Percentiles rank a stretch among this genome's conserved stretches.
Conservation (phyloP, 108 stramenopile genomes). For the Conticribra weissflogii region DNA sequence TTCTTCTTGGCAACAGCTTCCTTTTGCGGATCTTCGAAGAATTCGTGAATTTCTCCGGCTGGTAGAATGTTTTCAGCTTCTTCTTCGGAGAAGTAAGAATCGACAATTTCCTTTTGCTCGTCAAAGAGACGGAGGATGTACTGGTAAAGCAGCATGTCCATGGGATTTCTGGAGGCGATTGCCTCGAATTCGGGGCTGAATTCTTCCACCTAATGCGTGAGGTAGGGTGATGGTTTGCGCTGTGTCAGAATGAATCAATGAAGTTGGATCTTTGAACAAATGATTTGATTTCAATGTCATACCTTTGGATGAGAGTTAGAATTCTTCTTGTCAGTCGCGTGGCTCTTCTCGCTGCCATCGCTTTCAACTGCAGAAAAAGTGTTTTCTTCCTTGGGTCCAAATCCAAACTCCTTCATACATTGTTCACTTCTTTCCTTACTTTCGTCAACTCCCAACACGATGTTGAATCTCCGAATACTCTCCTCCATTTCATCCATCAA, state of each 20-base stretch:
- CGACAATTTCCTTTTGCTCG: conserved; percentile 43
- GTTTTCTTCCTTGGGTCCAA: conserved; percentile 17
- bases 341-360: conserved; percentile 11
- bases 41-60: conserved; percentile 4
- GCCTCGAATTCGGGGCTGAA: conserved; percentile 36
- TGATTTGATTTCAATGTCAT: conserved; percentile 2
- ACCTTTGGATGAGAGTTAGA: conserved; percentile 52
- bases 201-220: conserved; percentile 22
- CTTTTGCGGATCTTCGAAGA: background rate
- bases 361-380: background rate
- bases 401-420: conserved; percentile 36
- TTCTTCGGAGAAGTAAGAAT: conserved; percentile 26
- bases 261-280: background rate
- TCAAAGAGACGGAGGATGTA: conserved; percentile 37
- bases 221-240: background rate
- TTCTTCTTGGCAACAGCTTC: background rate
- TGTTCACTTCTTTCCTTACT: conserved; percentile 16
- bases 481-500: conserved; percentile 48
- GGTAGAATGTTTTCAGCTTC: conserved; percentile 1
- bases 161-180: conserved; percentile 31
- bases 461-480: conserved; percentile 42
- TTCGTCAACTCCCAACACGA: conserved; percentile 33
- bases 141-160: conserved; percentile 47
- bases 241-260: background rate
- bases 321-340: conserved; percentile 38